Conservation (phyloP, 2,329 filamentous ascomycete species). For the Hansfordia pulvinata region DNA sequence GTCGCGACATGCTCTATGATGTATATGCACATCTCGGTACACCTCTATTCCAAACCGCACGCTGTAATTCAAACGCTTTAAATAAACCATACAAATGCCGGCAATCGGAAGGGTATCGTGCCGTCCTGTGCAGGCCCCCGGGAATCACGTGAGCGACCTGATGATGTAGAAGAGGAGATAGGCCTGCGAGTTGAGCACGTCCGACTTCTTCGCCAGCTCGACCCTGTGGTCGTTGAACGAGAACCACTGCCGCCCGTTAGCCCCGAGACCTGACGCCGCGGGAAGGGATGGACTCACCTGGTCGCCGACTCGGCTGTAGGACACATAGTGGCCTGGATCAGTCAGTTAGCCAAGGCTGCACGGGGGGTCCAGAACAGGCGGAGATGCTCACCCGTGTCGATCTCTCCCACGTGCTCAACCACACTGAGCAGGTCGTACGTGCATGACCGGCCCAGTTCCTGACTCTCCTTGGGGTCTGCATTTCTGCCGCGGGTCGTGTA, state of each 20-base stretch:
- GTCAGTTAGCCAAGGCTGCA: slow-evolving; percentile 1
- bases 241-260: slow-evolving; percentile 74
- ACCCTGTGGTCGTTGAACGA: slow-evolving; percentile 93
- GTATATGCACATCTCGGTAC: no score
- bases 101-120: no score
- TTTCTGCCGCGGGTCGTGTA: slow-evolving; percentile 60
- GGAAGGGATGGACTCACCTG: no score
- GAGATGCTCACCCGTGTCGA: slow-evolving; percentile 52
- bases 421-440: slow-evolving; percentile 82
- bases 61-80: slow-evolving; percentile 4
- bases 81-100: slow-evolving; percentile 14
- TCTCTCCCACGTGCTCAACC: slow-evolving; percentile 84
- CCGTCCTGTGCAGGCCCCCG: slow-evolving; percentile 2
- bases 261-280: no score
- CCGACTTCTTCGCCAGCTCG: slow-evolving; percentile 66
- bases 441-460: slow-evolving; percentile 49
- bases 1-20: no score
- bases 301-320: slow-evolving; percentile 73
- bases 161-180: slow-evolving; percentile 85
- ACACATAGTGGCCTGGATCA: slow-evolving; percentile 59
- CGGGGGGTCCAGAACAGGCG: neutral
- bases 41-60: no score
- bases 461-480: slow-evolving; percentile 32
- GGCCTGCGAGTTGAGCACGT: slow-evolving; percentile 75
- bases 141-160: slow-evolving; percentile 37